phyloP scores from a whole-genome alignment of 495 filamentous ascomycete species.

The Podospora anserina region DNA sequence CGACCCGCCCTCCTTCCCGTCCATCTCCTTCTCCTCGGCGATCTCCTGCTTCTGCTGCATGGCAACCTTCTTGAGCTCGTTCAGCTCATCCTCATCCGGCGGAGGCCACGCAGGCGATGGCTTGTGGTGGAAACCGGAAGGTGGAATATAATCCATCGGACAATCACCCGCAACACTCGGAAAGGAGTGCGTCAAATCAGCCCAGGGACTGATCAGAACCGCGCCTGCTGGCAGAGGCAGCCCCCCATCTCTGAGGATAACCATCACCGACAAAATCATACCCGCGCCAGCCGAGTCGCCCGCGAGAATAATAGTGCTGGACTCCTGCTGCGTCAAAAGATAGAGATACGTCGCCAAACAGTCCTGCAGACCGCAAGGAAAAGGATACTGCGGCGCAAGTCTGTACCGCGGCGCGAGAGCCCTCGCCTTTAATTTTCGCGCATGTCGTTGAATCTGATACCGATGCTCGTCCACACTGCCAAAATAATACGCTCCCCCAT shows the following conservation, averaged over 20 bases:
- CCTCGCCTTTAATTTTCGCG: conserved; percentile 83
- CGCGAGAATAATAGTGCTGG: conserved; percentile 73
- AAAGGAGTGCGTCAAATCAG: conserved; percentile 90
- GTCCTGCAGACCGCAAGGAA: conserved; percentile 86
- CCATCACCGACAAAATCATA: conserved; percentile 76
- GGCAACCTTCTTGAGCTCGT: conserved; percentile 39
- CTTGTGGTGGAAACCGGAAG: conserved; percentile 78
- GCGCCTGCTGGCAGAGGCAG: conserved; percentile 83
- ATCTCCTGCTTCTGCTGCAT: conserved; percentile 25
- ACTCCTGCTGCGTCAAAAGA: conserved; percentile 67
- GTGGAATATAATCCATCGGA: conserved; percentile 79
- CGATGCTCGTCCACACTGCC: conserved; percentile 92
- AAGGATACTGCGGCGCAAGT: conserved; percentile 89
- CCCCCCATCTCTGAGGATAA: conserved; percentile 75
- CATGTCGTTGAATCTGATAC: conserved; percentile 94
- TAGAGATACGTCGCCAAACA: conserved; percentile 84
- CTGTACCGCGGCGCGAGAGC: conserved; percentile 87
- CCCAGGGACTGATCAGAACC: conserved; percentile 89
- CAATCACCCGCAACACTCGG: conserved; percentile 75
- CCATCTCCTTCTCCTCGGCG: conserved; percentile 23
- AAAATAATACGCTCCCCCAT: conserved; percentile 72
- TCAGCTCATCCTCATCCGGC: conserved; percentile 68
- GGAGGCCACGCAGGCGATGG: conserved; percentile 90
- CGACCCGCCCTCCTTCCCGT: conserved; percentile 6
- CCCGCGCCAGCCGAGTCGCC: conserved; percentile 91